Base-by-base conservation (phyloP, 106 monocot species). In the Vanilla planifolia region DNA sequence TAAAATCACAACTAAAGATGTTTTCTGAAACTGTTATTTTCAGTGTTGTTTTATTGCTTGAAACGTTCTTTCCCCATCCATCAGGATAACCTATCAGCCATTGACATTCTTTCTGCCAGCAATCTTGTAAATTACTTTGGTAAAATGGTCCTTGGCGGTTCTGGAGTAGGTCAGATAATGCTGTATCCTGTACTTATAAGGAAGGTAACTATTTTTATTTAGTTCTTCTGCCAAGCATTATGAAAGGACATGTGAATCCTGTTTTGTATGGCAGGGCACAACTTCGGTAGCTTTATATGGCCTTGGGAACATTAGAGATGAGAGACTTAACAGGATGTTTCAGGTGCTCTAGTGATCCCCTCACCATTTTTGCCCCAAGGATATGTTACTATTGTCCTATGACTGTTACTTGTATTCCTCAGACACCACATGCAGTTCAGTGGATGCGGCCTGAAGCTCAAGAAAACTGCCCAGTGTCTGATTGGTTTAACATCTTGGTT, bases 61-160 rank as follows among this genome's bases (percentile, higher is more conserved):
- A 33, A n/a, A 21, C 15, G 19, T 32, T 2, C 52, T 62, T 59
- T 43, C 61, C 23, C n/a, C 51, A 16, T 60, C n/a, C 68, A 36
- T 15, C 71, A 98, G 98, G 98, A 98, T 81, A 98, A 98, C 58
- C 91, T 98, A 70, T 98, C 98, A 43, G 81, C 98, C 52, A 88
- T 98, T 67, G 98, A 98, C 71, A 91, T 98, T 69, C 84, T 98
- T 42, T 98, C 98, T 65, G 75, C 85, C 27, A 87, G 88, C 82
- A 98, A 98, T 85, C 88, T 98, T 73, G 98, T 98, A 33, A 98
- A 98, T 55, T 98, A 98, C 71, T 98, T 98, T 69, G 98, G 98
- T 15, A 98, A 98, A 79, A 98, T 85, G 84, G 92, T 68, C 53
- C 92, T 98, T 61, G 98, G 91, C 60, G 88, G 98, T 22, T 92